phyloP scores from a whole-genome alignment of 2,329 filamentous ascomycete species.

The Cercospora brassicicola region DNA sequence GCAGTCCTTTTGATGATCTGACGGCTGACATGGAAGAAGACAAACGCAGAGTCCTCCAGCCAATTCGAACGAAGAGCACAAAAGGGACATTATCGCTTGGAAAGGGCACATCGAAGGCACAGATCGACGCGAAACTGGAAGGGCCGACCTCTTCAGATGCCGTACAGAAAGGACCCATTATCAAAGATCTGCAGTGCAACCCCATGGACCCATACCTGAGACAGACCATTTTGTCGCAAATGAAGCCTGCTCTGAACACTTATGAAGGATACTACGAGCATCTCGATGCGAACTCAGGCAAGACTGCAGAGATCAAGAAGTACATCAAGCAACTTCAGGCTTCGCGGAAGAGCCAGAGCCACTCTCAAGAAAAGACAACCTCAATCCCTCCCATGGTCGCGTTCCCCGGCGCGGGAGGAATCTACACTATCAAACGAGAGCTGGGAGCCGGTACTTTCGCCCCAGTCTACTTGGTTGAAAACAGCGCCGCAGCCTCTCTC shows the following conservation, averaged over 20 bases:
- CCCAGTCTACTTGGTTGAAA: slow-evolving; percentile 87
- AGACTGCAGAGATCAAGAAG: slow-evolving; percentile 74
- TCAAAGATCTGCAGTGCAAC: slow-evolving; percentile 82
- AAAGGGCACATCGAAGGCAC: slow-evolving; percentile 37
- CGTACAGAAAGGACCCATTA: slow-evolving; percentile 66
- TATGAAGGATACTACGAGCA: slow-evolving; percentile 82
- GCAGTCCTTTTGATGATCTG: slow-evolving; percentile 72
- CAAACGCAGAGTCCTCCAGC: slow-evolving; percentile 51
- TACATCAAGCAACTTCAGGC: slow-evolving; percentile 57
- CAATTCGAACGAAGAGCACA: slow-evolving; percentile 51
- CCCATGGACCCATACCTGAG: slow-evolving; percentile 78
- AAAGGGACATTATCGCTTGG: slow-evolving; percentile 46
- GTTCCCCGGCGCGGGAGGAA: slow-evolving; percentile 64
- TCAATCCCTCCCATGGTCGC: slow-evolving; percentile 64
- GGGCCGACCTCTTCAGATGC: slow-evolving; percentile 37
- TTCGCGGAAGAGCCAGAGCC: slow-evolving; percentile 46
- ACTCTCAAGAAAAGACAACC: slow-evolving; percentile 46
- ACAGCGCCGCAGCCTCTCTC: slow-evolving; percentile 42
- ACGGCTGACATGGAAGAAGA: slow-evolving; percentile 51
- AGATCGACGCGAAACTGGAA: slow-evolving; percentile 34
- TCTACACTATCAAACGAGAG: slow-evolving; percentile 79
- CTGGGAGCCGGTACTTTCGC: slow-evolving; percentile 93
- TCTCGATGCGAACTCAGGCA: slow-evolving; percentile 62
- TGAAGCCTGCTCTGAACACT: slow-evolving; percentile 69
- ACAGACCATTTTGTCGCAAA: slow-evolving; percentile 69